These are phyloP conservation scores for Stipa capillata DNA, from an alignment of 176 grass and related monocot genomes.

Conservation along the genomic window DNA sequence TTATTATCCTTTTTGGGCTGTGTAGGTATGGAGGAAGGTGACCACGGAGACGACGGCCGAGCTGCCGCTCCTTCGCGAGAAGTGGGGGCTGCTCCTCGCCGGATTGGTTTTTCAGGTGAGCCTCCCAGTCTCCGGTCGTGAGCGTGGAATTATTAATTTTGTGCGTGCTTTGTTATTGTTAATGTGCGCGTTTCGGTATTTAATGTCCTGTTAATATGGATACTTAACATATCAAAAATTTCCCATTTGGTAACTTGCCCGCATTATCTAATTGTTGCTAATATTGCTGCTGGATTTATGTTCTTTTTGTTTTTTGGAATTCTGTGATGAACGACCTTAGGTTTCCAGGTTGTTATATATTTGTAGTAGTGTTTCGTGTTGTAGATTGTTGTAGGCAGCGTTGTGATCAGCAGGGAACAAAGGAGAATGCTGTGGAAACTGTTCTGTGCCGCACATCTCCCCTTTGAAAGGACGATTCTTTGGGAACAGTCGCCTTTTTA, in stretches of 20 bases:
- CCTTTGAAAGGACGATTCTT: background rate
- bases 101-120: slow-evolving; percentile 80
- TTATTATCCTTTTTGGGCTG: background rate
- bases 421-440: background rate
- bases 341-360: background rate
- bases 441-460: background rate
- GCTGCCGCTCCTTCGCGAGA: slow-evolving; percentile 69
- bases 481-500: background rate
- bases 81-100: slow-evolving; percentile 74
- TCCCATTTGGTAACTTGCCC: background rate
- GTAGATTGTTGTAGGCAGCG: background rate
- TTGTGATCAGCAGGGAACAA: background rate
- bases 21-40: slow-evolving; percentile 84
- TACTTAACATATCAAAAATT: slow-evolving; percentile 1
- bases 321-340: background rate
- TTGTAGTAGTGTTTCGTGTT: background rate
- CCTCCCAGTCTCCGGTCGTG: background rate
- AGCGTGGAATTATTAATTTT: background rate
- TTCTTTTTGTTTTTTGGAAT: background rate
- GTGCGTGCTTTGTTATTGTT: background rate
- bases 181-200: background rate
- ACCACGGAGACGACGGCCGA: slow-evolving; percentile 54
- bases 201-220: background rate
- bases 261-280: background rate
- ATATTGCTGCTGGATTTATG: background rate